phyloP scores from a whole-genome alignment of 495 filamentous ascomycete genomes.

The Cudoniella acicularis region DNA sequence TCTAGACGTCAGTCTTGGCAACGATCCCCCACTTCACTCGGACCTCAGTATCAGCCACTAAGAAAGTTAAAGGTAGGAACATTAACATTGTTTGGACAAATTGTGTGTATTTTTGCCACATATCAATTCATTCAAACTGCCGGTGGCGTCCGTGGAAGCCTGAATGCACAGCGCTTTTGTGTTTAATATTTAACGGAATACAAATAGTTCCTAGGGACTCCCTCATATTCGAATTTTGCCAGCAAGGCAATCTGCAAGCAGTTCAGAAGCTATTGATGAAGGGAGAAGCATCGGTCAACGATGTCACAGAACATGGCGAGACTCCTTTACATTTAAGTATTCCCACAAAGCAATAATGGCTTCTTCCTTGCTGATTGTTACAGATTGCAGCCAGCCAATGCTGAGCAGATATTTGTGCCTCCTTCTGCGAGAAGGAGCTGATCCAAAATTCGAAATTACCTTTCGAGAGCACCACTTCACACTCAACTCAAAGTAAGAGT shows the following conservation, averaged over 20 bases:
- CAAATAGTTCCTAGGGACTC: background rate
- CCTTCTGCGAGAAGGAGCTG: background rate
- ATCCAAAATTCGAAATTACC: too few relatives aligned
- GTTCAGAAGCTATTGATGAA: background rate
- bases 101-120: too few relatives aligned
- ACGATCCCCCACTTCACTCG: too few relatives aligned
- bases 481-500: too few relatives aligned
- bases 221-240: slow-evolving; percentile 3
- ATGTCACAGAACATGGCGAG: background rate
- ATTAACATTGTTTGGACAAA: too few relatives aligned
- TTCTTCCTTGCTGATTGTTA: background rate
- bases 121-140: too few relatives aligned
- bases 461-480: too few relatives aligned
- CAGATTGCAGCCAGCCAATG: background rate
- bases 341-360: background rate
- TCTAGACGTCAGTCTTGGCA: too few relatives aligned
- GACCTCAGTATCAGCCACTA: too few relatives aligned
- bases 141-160: too few relatives aligned
- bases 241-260: background rate
- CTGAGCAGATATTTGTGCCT: background rate
- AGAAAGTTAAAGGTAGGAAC: too few relatives aligned
- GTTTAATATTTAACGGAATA: background rate
- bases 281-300: slow-evolving; percentile 2
- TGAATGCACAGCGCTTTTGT: too few relatives aligned
- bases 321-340: background rate